Base-by-base conservation (phyloP, 257 asterid genomes). In the Solanum chiquidenum region DNA sequence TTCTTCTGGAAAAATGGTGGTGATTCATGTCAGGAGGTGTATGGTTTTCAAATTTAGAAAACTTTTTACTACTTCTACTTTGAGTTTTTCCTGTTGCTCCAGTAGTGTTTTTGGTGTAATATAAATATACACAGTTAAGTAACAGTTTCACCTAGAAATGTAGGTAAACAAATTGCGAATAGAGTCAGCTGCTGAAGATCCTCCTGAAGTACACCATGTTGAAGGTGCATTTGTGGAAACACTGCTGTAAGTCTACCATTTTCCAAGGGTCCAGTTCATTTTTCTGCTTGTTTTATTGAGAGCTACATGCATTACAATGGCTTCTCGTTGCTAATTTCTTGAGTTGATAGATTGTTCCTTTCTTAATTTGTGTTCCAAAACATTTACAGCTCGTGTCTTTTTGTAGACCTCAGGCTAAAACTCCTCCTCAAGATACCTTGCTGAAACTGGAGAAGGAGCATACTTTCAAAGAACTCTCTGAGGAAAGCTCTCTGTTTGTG, bases 221-320 rank as follows among this genome's bases (percentile, higher is more conserved):
- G 98, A 97, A 91, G 98, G 94, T 86, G 99, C 99, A 91, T 97
- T 97, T 92, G 97, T 97, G 90, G 99, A 97, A 88, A 95, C 98
- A 68, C 52, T 96, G 66, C 89, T 95, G 99, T 97, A 91, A 93
- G 99, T 86, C 90, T 82, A 21, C 44, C 33, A 88, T 27, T 86
- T 64, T 83, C 69, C 38, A 83, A 75, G 40, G 62, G n/a, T 10
- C 49, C 44, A 73, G 73, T 77, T 46, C 12, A 33, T 71, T 73
- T 31, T 87, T 71, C 77, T 84, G 62, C 87, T 88, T 52, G 38
- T 84, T 88, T 66, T 86, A 27, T n/a, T 83, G 74, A 35, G 86
- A 25, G 69, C 83, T 58, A 29, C 88, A 86, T 86, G 35, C 34
- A 40, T 46, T 71, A 33, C 44, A 34, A 9, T 31, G 84, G 35